A percentile compares a stretch with the other conserved stretches of the same genome.
phyloP scores from a whole-genome alignment of 2,329 filamentous ascomycete genomes.

The Paecilomyces formosus region DNA sequence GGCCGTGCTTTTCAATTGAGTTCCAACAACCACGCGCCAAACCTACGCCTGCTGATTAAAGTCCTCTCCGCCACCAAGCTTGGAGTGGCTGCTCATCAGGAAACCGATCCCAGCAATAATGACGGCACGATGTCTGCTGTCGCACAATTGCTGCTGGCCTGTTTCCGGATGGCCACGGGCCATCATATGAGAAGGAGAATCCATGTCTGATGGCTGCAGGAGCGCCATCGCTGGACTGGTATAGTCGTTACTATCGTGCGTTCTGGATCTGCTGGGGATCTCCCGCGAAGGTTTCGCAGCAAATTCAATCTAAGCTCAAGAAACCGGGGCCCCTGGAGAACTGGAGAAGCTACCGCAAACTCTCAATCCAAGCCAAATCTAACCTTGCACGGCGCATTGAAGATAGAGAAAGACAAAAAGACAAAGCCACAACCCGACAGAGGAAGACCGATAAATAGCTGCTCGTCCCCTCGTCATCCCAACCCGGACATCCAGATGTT shows the following conservation, averaged over 20 bases:
- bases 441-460: background rate
- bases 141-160: background rate
- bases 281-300: background rate
- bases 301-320: conserved; percentile 1
- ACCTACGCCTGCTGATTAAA: background rate
- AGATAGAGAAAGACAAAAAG: background rate
- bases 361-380: background rate
- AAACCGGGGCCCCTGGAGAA: background rate
- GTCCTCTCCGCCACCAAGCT: background rate
- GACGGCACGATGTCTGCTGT: background rate
- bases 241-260: background rate
- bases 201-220: background rate
- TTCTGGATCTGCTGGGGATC: background rate
- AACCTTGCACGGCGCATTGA: background rate
- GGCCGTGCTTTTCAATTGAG: background rate
- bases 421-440: background rate
- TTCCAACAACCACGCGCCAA: background rate
- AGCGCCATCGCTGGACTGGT: background rate
- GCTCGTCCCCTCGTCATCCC: background rate
- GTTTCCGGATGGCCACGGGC: background rate
- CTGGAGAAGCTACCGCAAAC: conserved; percentile 1
- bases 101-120: background rate
- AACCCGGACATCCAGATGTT: background rate
- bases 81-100: background rate
- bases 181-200: too few relatives aligned